Conservation (phyloP, 345 rosid species). For the Lagerstroemia speciosa region DNA sequence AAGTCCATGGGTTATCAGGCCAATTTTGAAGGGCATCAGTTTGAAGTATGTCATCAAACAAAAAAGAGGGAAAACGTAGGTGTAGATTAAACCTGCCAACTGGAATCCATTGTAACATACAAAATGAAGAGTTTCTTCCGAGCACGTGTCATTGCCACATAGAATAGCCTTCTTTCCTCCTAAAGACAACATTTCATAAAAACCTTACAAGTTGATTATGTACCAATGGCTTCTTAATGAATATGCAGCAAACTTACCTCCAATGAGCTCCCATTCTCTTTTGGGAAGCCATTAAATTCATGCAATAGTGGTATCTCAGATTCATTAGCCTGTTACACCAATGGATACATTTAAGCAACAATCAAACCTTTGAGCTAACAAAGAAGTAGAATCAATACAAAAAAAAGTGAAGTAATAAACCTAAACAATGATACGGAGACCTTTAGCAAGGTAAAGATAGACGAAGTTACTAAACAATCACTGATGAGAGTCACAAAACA, state of each 20-base stretch:
- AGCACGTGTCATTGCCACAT: constrained; percentile 98
- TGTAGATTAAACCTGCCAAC: constrained; percentile 73
- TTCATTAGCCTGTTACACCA: constrained; percentile 67
- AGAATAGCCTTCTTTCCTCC: constrained; percentile 89
- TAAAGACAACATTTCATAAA: constrained; percentile 15
- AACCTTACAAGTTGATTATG: neutral
- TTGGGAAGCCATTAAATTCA: constrained; percentile 44
- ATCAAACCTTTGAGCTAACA: neutral
- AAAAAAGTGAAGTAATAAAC: neutral
- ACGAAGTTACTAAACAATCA: neutral
- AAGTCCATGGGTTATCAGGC: neutral
- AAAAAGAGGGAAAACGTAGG: constrained; percentile 6
- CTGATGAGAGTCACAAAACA: neutral
- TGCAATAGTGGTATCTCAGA: constrained; percentile 82
- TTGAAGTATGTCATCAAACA: constrained; percentile 3
- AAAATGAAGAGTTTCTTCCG: constrained; percentile 70
- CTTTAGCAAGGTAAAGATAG: neutral
- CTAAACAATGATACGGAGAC: neutral
- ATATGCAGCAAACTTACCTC: constrained; percentile 43
- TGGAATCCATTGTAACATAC: constrained; percentile 67
- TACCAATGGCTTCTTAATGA: neutral
- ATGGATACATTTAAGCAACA: neutral
- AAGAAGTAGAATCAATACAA: neutral
- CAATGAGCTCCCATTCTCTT: constrained; percentile 45
- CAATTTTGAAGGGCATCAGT: neutral